Conservation (phyloP, 495 filamentous ascomycete species). For the Penicillium parvum region DNA sequence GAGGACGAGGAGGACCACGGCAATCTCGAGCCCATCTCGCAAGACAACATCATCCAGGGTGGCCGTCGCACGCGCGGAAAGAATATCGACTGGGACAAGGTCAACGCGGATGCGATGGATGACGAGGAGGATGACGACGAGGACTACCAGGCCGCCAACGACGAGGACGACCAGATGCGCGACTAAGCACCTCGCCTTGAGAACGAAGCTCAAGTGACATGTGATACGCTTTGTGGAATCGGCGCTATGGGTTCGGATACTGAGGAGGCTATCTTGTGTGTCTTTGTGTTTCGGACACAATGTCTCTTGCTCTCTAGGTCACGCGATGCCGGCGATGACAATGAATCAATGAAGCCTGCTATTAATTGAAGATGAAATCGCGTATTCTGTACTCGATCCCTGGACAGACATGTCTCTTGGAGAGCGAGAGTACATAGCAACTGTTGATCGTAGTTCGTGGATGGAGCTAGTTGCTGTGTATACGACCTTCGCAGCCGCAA, state of each 20-base stretch:
- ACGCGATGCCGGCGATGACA: slow-evolving; percentile 8
- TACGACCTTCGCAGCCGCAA: too few species aligned
- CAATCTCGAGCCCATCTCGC: slow-evolving; percentile 85
- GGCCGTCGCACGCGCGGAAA: slow-evolving; percentile 85
- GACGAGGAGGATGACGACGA: slow-evolving; percentile 82
- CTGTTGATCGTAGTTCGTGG: not conserved
- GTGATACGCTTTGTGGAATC: slow-evolving; percentile 14
- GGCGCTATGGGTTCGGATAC: slow-evolving; percentile 19
- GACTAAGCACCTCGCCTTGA: slow-evolving; percentile 28
- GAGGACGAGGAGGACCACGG: slow-evolving; percentile 78
- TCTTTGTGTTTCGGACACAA: not conserved
- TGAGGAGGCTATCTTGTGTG: slow-evolving; percentile 9
- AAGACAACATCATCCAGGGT: slow-evolving; percentile 72
- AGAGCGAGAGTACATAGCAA: not conserved
- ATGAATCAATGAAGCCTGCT: slow-evolving; percentile 17
- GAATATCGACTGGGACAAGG: slow-evolving; percentile 76
- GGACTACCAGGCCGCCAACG: slow-evolving; percentile 32
- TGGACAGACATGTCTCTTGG: too few species aligned
- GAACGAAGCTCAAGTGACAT: slow-evolving; percentile 14
- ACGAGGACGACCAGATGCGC: slow-evolving; percentile 44
- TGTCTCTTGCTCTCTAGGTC: not conserved
- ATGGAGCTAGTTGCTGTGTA: not conserved
- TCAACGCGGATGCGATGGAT: slow-evolving; percentile 56
- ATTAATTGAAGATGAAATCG: too few species aligned
- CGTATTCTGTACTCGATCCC: too few species aligned